Evolutionary conservation across 192 early-diverging fungal genomes (phyloP).

Genomic region (Geosiphon pyriformis): DNA sequence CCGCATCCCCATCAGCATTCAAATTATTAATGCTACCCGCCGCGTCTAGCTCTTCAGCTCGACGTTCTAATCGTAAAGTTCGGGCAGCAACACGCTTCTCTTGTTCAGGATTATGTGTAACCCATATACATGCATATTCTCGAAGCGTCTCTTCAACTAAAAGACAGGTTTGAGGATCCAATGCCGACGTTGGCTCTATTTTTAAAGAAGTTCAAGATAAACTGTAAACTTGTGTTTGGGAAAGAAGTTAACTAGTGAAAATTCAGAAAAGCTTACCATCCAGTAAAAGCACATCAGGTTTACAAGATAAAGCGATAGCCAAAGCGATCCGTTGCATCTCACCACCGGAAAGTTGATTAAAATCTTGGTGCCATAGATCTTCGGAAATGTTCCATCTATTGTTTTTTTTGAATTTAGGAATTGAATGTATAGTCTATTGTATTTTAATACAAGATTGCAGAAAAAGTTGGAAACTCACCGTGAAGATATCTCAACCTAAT

Average conservation of each 20-base stretch:
- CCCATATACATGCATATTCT: constrained; percentile 65
- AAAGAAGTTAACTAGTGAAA: too few relatives aligned
- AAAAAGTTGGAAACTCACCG: constrained; percentile 20
- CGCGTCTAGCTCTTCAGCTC: not conserved
- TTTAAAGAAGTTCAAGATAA: too few relatives aligned
- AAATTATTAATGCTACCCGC: too few relatives aligned
- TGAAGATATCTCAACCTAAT: constrained; percentile 18
- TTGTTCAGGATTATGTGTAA: constrained; percentile 73
- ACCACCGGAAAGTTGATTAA: constrained; percentile 77
- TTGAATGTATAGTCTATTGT: not conserved
- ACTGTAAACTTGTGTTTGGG: too few relatives aligned
- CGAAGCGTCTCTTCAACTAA: constrained; percentile 70
- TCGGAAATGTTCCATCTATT: constrained; percentile 62
- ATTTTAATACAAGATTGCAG: not conserved
- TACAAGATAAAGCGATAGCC: constrained; percentile 72
- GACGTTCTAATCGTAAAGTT: not conserved
- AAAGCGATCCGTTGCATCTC: constrained; percentile 78
- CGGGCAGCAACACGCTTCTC: constrained; percentile 50
- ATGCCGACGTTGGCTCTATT: constrained; percentile 78
- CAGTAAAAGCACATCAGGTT: constrained; percentile 70
- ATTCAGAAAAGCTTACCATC: constrained; percentile 72
- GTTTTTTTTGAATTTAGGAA: constrained; percentile 30
- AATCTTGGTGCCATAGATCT: constrained; percentile 69
- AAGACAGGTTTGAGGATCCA: constrained; percentile 65
- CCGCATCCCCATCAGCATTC: too few relatives aligned